Conservation (phyloP, 2,329 filamentous ascomycete genomes). For the Paecilomyces niveus region DNA sequence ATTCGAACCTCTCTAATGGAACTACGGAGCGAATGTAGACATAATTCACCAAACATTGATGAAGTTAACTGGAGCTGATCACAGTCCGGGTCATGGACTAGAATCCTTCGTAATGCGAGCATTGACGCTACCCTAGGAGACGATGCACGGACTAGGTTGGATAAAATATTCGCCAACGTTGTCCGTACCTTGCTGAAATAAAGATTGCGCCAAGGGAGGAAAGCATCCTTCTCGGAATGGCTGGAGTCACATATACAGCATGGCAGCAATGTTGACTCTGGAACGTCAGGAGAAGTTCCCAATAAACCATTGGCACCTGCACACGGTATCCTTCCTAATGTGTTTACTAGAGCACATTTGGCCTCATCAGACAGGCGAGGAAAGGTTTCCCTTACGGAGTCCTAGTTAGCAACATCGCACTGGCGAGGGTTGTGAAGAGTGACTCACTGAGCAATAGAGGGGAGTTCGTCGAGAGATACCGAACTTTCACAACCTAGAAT, state of each 20-base stretch:
- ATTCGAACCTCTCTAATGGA: conserved; percentile 79
- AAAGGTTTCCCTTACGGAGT: conserved; percentile 35
- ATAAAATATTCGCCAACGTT: conserved; percentile 37
- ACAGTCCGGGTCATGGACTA: conserved; percentile 56
- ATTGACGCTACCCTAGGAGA: conserved; percentile 63
- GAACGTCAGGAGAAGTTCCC: conserved; percentile 18
- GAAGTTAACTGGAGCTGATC: conserved; percentile 59
- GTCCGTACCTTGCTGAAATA: conserved; percentile 30
- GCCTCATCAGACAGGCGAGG: conserved; percentile 40
- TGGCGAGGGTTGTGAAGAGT: not conserved
- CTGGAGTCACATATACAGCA: conserved; percentile 33
- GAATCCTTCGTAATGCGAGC: conserved; percentile 61
- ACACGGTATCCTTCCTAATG: conserved; percentile 54
- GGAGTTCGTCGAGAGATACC: conserved; percentile 31
- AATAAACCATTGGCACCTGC: conserved; percentile 44
- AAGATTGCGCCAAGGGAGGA: conserved; percentile 9
- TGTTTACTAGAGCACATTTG: conserved; percentile 48
- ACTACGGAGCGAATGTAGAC: conserved; percentile 72
- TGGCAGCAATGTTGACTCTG: conserved; percentile 16
- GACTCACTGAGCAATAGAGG: conserved; percentile 45
- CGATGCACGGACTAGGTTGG: conserved; percentile 42
- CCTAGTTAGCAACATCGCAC: conserved; percentile 4
- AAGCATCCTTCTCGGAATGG: conserved; percentile 8
- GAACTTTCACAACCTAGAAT: conserved; percentile 28
- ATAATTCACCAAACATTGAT: conserved; percentile 69